Conservation (phyloP, 1,284 basidiomycete species). For the Blastosporella zonata region DNA sequence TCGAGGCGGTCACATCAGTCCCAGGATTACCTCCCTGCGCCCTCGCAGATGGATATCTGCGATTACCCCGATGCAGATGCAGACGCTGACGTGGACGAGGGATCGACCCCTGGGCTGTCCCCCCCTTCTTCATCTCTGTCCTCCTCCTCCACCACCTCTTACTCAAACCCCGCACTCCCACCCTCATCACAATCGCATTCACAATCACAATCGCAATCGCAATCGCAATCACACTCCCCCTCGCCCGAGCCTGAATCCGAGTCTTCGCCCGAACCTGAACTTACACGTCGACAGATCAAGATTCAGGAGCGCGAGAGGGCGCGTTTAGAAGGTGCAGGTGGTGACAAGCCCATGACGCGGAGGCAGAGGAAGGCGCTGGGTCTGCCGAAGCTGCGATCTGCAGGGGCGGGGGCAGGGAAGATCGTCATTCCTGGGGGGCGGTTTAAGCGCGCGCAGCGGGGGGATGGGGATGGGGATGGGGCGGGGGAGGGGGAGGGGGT, state of each 20-base stretch:
- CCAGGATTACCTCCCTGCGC: background rate
- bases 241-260: constrained; percentile 13
- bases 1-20: background rate
- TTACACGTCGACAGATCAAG: background rate
- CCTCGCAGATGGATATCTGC: background rate
- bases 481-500: constrained; percentile 21
- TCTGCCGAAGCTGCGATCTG: constrained; percentile 49
- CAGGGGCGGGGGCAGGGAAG: constrained; percentile 24
- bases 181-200: constrained; percentile 13
- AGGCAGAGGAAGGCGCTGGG: constrained; percentile 67
- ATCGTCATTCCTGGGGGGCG: constrained; percentile 36
- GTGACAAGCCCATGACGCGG: constrained; percentile 46
- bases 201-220: constrained; percentile 28
- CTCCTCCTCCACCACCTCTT: constrained; percentile 15
- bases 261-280: background rate
- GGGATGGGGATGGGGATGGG: constrained; percentile 28
- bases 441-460: constrained; percentile 25
- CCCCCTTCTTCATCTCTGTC: constrained; percentile 22
- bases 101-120: constrained; percentile 16
- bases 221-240: constrained; percentile 34
- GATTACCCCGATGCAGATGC: background rate
- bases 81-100: background rate
- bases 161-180: constrained; percentile 8
- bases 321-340: too few species aligned
- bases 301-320: background rate